Conservation (phyloP, 208 protist genomes). For the Crithidia fasciculata region DNA sequence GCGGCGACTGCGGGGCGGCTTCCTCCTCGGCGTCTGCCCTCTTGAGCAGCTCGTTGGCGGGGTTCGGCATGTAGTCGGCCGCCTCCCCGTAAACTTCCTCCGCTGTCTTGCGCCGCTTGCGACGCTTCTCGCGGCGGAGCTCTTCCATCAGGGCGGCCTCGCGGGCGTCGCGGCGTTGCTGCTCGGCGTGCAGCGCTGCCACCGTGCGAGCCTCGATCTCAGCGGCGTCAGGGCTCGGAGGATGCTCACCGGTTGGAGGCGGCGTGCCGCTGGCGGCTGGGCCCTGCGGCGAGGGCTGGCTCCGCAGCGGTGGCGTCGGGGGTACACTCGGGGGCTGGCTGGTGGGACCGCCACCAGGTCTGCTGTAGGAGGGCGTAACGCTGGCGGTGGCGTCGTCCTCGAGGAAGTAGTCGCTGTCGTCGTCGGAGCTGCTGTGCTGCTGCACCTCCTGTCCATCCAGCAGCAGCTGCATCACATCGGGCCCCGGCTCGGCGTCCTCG, state of each 20-base stretch:
- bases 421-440: slow-evolving; percentile 11
- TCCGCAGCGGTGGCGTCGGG: slow-evolving; percentile 11
- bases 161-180: slow-evolving; percentile 17
- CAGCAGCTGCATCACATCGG: slow-evolving; percentile 64
- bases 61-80: slow-evolving; percentile 34
- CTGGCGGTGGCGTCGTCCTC: slow-evolving; percentile 12
- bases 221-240: neutral
- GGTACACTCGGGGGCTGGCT: slow-evolving; percentile 13
- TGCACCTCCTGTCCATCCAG: slow-evolving; percentile 44
- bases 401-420: slow-evolving; percentile 23
- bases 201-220: slow-evolving; percentile 15
- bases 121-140: slow-evolving; percentile 30
- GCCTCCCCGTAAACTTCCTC: slow-evolving; percentile 47
- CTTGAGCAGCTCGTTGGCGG: slow-evolving; percentile 15
- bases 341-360: too few species aligned
- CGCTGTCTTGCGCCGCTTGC: slow-evolving; percentile 34
- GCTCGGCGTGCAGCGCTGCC: slow-evolving; percentile 14
- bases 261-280: neutral
- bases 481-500: slow-evolving; percentile 33
- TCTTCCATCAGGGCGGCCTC: slow-evolving; percentile 35
- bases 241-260: neutral
- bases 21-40: neutral
- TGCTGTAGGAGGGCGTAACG: neutral
- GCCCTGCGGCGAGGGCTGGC: neutral
- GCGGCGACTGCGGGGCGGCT: slow-evolving; percentile 2